These are phyloP conservation scores for Olyra latifolia DNA, from an alignment of 176 grass and related monocot genomes.

Conservation along the genomic window DNA sequence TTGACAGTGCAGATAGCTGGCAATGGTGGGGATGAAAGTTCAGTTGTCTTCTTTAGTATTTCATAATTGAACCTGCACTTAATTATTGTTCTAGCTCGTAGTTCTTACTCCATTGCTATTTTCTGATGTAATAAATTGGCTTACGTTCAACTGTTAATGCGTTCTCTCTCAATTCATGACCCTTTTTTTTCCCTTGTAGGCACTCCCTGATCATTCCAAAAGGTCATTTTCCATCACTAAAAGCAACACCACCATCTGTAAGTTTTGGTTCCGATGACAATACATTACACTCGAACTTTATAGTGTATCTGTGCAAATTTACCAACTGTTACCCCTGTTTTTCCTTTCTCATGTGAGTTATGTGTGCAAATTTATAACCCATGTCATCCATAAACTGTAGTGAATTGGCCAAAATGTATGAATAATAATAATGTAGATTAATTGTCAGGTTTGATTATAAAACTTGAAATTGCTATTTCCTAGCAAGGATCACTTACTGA, in stretches of 20 bases:
- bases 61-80: neutral
- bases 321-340: no score
- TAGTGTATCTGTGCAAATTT: no score
- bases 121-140: neutral
- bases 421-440: no score
- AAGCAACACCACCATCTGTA: constrained; percentile 73
- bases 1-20: neutral
- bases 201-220: constrained; percentile 90
- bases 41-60: neutral
- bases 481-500: no score
- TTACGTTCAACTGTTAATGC: neutral
- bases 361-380: no score
- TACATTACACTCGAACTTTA: neutral
- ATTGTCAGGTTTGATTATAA: no score
- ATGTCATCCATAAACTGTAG: no score
- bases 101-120: neutral
- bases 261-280: constrained; percentile 28
- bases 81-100: neutral
- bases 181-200: constrained; percentile 40
- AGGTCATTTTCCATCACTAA: constrained; percentile 63
- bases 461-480: no score
- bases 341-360: no score
- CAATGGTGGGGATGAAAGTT: neutral
- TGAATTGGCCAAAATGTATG: no score
- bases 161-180: no score